A percentile compares a stretch with the other conserved stretches of the same genome.
Evolutionary conservation across 2,329 filamentous ascomycete species (phyloP).

Genomic region (Curvularia spicifera): DNA sequence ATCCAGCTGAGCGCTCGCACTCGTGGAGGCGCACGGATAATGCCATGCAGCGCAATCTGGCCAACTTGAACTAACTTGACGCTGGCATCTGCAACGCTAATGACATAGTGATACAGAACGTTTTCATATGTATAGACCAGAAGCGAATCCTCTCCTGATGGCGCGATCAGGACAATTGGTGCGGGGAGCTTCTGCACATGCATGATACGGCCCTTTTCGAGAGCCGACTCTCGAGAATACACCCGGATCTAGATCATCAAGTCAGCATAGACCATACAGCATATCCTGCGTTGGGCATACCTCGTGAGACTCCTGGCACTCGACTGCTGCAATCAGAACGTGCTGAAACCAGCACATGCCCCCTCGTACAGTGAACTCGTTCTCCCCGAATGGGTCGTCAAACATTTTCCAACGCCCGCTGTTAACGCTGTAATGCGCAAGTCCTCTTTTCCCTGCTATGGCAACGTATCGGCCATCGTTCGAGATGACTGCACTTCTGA

Average conservation of each 20-base stretch:
- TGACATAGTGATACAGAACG: slow-evolving; percentile 91
- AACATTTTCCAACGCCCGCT: slow-evolving; percentile 98
- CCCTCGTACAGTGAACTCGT: slow-evolving; percentile 88
- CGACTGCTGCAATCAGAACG: slow-evolving; percentile 90
- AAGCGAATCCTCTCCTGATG: slow-evolving; percentile 90
- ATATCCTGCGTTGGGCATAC: slow-evolving; percentile 43
- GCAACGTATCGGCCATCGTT: slow-evolving; percentile 93
- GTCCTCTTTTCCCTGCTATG: slow-evolving; percentile 87
- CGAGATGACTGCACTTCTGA: slow-evolving; percentile 84
- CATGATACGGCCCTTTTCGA: slow-evolving; percentile 75
- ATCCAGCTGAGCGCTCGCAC: slow-evolving; percentile 97
- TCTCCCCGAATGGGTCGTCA: slow-evolving; percentile 77
- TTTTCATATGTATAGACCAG: slow-evolving; percentile 98
- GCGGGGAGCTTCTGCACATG: slow-evolving; percentile 79
- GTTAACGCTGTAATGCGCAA: slow-evolving; percentile 94
- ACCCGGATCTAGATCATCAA: slow-evolving; percentile 69
- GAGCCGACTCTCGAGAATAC: slow-evolving; percentile 82
- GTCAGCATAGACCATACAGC: slow-evolving; percentile 14
- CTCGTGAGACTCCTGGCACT: slow-evolving; percentile 80
- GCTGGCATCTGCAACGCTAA: slow-evolving; percentile 72
- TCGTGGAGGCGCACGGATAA: slow-evolving; percentile 89
- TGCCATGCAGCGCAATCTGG: slow-evolving; percentile 96
- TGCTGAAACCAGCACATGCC: slow-evolving; percentile 99
- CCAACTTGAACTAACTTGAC: slow-evolving; percentile 90
- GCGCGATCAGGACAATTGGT: slow-evolving; percentile 86